A percentile compares a stretch with the other conserved stretches of the same genome.
These are phyloP conservation scores for Rhizopogon roseolus DNA, from an alignment of 768 basidiomycete genomes.

Conservation along the genomic window DNA sequence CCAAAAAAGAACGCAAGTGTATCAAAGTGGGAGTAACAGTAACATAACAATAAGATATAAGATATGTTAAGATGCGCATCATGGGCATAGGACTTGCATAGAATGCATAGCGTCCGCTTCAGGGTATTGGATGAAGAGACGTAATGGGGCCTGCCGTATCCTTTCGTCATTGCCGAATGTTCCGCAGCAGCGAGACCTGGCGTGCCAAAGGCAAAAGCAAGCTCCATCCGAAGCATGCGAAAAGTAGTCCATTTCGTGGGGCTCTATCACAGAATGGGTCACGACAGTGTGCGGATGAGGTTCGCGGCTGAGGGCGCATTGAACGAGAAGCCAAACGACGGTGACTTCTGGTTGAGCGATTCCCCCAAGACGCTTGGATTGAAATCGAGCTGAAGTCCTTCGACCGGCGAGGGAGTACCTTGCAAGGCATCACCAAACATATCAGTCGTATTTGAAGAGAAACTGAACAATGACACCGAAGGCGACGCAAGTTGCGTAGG, in stretches of 20 bases:
- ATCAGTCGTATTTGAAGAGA: constrained; percentile 1
- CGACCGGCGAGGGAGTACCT: not conserved
- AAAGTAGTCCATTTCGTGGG: not conserved
- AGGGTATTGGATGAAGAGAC: not conserved
- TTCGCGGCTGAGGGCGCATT: not conserved
- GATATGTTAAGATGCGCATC: not conserved
- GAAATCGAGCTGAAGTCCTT: constrained; percentile 4
- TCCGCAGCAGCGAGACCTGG: constrained; percentile 4
- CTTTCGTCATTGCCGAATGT: not conserved
- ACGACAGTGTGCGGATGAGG: not conserved
- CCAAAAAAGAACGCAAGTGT: too few species aligned
- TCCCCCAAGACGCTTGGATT: not conserved
- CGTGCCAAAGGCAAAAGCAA: constrained; percentile 1
- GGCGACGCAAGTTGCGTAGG: not conserved
- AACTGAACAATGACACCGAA: not conserved
- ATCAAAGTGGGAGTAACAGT: too few species aligned
- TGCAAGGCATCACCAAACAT: not conserved
- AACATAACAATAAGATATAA: too few species aligned
- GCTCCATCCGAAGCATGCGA: not conserved
- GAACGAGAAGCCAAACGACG: not conserved
- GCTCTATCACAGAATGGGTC: not conserved
- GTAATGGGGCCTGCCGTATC: not conserved
- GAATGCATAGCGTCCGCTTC: not conserved
- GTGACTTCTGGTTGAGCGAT: not conserved
- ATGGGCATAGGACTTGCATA: not conserved